Evolutionary conservation across 768 basidiomycete species (phyloP).

Genomic region (Phylloporus sp.): DNA sequence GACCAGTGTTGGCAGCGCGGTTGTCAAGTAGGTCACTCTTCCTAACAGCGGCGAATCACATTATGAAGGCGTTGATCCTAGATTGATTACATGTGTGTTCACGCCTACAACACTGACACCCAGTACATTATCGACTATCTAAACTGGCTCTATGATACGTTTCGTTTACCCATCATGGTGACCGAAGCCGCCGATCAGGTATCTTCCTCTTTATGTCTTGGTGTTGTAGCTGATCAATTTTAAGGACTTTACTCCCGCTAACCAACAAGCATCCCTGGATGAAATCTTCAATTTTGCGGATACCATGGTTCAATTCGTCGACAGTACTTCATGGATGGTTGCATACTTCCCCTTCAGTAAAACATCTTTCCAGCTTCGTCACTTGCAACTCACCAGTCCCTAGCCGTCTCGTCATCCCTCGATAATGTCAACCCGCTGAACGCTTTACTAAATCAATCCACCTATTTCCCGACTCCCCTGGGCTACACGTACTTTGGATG

Average conservation of each 20-base stretch:
- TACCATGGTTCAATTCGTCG: conserved; percentile 33
- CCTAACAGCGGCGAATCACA: neutral
- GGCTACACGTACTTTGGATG: conserved; percentile 45
- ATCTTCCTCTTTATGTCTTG: neutral
- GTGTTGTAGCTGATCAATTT: neutral
- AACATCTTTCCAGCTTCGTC: conserved; percentile 6
- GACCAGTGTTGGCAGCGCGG: conserved; percentile 34
- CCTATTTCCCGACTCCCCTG: conserved; percentile 48
- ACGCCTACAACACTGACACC: conserved; percentile 61
- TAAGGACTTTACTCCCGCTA: conserved; percentile 50
- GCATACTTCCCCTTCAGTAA: conserved; percentile 60
- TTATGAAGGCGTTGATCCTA: conserved; percentile 22
- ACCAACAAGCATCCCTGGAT: conserved; percentile 32
- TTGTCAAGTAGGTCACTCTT: conserved; percentile 45
- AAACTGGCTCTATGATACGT: conserved; percentile 41
- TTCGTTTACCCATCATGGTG: conserved; percentile 42
- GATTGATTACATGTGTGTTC: conserved; percentile 57
- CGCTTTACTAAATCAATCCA: conserved; percentile 39
- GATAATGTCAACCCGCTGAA: conserved; percentile 53
- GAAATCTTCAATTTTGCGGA: conserved; percentile 42
- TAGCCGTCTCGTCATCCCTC: conserved; percentile 52
- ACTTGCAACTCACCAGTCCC: conserved; percentile 6
- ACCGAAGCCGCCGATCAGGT: conserved; percentile 76
- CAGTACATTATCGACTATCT: conserved; percentile 51
- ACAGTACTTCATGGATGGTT: conserved; percentile 33